Evolutionary conservation across 345 rosid species (phyloP).

Genomic region (Eucalyptus caleyi): DNA sequence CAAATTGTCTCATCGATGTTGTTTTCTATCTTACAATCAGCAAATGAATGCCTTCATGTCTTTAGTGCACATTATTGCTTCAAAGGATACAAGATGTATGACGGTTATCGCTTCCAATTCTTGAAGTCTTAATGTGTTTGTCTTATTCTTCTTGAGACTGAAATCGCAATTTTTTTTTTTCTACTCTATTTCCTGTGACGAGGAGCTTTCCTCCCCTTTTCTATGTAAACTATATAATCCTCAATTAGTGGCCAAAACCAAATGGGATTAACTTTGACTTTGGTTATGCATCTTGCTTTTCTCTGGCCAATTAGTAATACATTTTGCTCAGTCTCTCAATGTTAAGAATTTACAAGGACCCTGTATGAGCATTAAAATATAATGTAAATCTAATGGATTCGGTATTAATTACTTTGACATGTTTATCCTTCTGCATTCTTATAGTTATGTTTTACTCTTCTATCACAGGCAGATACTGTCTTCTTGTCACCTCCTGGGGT

Average conservation of each 20-base stretch:
- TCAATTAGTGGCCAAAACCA: not conserved
- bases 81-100: not conserved
- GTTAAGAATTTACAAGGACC: not conserved
- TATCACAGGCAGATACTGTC: constrained; percentile 58
- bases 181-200: not conserved
- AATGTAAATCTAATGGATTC: not conserved
- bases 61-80: not conserved
- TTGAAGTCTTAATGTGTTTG: not conserved
- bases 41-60: not conserved
- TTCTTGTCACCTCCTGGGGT: constrained; percentile 98
- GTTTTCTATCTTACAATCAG: not conserved
- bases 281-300: not conserved
- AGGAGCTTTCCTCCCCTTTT: not conserved
- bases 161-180: not conserved
- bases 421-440: not conserved
- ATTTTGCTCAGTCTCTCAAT: not conserved
- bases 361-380: not conserved
- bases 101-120: not conserved
- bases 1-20: not conserved
- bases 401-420: not conserved
- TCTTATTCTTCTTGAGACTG: not conserved
- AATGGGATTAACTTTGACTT: not conserved
- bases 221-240: not conserved
- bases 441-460: not conserved
- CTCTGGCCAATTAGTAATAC: not conserved